Evolutionary conservation across 2,329 filamentous ascomycete genomes (phyloP).

Genomic region (Cercospora beticola): DNA sequence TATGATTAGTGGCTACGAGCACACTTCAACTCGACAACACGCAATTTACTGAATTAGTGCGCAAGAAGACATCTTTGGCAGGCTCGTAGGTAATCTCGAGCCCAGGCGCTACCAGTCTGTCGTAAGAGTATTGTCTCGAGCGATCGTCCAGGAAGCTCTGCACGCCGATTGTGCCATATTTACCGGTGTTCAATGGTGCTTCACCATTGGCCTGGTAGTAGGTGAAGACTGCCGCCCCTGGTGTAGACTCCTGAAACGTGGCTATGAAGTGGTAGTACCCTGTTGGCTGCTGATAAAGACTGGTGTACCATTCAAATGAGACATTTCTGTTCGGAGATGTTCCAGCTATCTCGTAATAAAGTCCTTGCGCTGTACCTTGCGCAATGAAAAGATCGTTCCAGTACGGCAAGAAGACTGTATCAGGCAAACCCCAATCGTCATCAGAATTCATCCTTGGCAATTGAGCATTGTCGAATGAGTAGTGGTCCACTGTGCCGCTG

Average conservation of each 20-base stretch:
- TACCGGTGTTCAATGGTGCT: not conserved
- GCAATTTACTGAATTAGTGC: constrained; percentile 10
- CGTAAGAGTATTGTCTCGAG: constrained; percentile 5
- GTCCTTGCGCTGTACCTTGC: constrained; percentile 21
- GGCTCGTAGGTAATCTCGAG: constrained; percentile 11
- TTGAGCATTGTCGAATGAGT: constrained; percentile 9
- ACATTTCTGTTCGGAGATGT: constrained; percentile 9
- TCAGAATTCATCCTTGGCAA: constrained; percentile 8
- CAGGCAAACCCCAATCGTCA: constrained; percentile 9
- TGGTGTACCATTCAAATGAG: constrained; percentile 25
- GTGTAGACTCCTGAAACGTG: constrained; percentile 4
- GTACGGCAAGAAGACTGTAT: constrained; percentile 20
- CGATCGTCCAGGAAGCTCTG: constrained; percentile 8
- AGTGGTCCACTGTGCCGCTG: constrained; percentile 5
- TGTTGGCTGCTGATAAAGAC: constrained; percentile 13
- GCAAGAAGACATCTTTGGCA: not conserved
- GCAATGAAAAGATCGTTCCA: constrained; percentile 28
- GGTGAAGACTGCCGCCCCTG: constrained; percentile 3
- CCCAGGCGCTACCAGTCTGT: not conserved
- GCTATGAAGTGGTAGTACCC: constrained; percentile 14
- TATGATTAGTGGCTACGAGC: not conserved
- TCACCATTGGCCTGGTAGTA: constrained; percentile 13
- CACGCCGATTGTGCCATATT: constrained; percentile 6
- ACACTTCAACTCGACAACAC: not conserved
- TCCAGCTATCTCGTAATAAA: constrained; percentile 25